Conservation (phyloP, 1,284 basidiomycete species). For the Exobasidium cylindrosporum region DNA sequence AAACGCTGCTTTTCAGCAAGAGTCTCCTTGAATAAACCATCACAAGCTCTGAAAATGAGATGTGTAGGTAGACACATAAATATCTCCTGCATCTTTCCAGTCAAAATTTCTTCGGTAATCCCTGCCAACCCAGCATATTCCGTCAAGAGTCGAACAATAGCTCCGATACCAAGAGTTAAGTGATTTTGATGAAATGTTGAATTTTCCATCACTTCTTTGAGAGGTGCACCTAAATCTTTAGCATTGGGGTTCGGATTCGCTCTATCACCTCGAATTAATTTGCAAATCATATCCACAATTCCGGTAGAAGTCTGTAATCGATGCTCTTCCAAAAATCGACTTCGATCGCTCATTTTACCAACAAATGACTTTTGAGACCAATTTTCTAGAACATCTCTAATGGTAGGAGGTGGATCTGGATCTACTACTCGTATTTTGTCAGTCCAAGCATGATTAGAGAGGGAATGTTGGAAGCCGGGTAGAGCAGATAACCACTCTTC, state of each 20-base stretch:
- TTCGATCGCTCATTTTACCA: conserved; percentile 71
- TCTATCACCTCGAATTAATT: conserved; percentile 81
- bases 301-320: neutral
- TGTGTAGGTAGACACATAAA: neutral
- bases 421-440: conserved; percentile 86
- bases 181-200: conserved; percentile 88
- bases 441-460: conserved; percentile 66
- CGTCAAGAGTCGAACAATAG: conserved; percentile 65
- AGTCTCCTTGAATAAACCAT: conserved; percentile 69
- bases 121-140: neutral
- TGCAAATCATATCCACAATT: conserved; percentile 74
- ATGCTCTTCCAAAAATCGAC: conserved; percentile 74
- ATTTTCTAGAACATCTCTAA: conserved; percentile 78
- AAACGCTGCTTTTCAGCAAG: neutral
- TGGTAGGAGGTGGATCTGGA: conserved; percentile 93
- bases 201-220: conserved; percentile 62
- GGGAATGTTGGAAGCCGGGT: conserved; percentile 66
- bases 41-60: conserved; percentile 59
- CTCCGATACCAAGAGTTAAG: conserved; percentile 82
- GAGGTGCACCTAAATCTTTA: conserved; percentile 20
- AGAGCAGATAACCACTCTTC: conserved; percentile 87
- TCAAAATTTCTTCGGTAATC: conserved; percentile 33
- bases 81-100: neutral
- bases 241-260: conserved; percentile 63
- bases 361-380: conserved; percentile 79